Base-by-base conservation (phyloP, 768 basidiomycete genomes). In the Pulveroboletus frians region DNA sequence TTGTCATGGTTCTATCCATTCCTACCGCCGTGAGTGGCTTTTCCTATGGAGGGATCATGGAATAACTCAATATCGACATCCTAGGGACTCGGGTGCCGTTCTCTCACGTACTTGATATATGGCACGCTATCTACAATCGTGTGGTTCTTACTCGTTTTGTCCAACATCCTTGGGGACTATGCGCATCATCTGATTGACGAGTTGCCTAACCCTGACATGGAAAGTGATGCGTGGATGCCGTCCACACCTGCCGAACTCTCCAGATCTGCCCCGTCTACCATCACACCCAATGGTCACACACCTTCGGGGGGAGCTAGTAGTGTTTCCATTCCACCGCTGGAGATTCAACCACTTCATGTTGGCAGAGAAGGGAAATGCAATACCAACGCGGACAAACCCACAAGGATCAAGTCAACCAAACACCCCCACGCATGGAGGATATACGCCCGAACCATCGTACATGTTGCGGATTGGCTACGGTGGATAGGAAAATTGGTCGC, bases 1-100 rank as follows among this genome's bases (percentile, higher is more conserved):
- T 69, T 29, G 36, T 69, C 4, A 54, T 56, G 9, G 56, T 57
- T 10, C 63, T 57, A 54, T 65, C 51, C 23, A 70, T 66, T 0
- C 70, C 69, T 8, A 72, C 69, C 1, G 51, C 51, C 3, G 62
- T 61, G 30, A 45, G 58, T 56, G 6, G 11, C 10, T 14, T 26
- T 46, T 30, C 13, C 5, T 2, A 9, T 1, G 1, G 3, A n/a
- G 36, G 14, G 26, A 30, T 34, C 23, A 30, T 20, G 13, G 5
- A 14, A 4, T 41, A 23, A 39, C 17, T 47, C 9, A 35, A 20
- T 1, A 6, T 35, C 20, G 13, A 43, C 7, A 5, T 27, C 11
- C 20, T n/a, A 60, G 63, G 62, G 64, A 15, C 27, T 72, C 2
- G 71, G 70, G 10, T 71, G 71, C 38, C 68, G 69, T 46, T 71